Evolutionary conservation across 2,329 filamentous ascomycete species (phyloP), one percentile per base, ranked within the genome.

Genomic region (Thyridium curvatum): DNA sequence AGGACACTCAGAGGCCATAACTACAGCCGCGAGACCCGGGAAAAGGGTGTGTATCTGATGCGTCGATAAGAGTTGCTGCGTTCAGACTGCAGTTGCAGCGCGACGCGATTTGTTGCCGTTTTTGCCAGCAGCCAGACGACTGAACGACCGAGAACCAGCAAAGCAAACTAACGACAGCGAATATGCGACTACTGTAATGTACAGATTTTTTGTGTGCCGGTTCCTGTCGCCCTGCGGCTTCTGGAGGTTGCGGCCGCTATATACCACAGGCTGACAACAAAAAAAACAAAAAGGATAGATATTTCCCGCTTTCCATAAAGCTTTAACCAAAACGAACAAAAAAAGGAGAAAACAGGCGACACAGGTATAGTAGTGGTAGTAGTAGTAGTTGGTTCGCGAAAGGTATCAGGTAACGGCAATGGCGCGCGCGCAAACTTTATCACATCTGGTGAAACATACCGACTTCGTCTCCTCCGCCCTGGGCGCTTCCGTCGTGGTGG

Each of bases 391-490:
- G 44, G 44, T 42, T 38, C 35, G 34, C 41, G 42, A 41, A 45
- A 52, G 50, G 48, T 52, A 52, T 51, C 48, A 49, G 54, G 59
- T 57, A 56, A 58, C 56, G 59, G 55, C 51, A 60, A 59, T 52
- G 52, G 49, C 55, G 43, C 43, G 46, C n/a, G n/a, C n/a, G n/a
- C n/a, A n/a, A n/a, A 46, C 46, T 55, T 56, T 50, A 75, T 87
- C 80, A 93, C 82, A 93, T 87, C 74, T 89, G 86, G 76, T 88
- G 84, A 74, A 90, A 95, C 89, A 94, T 95, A 94, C 89, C 89
- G 82, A 89, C 89, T 79, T 93, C 88, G 58, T 90, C 85, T 61
- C 74, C 75, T 66, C 77, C 79, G 64, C 77, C 74, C 59, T 78
- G 77, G 53, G 72, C 72, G 59, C 69, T 73, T 58, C 79, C 82